Conservation (phyloP, 2,329 filamentous ascomycete genomes). For the Cercospora zeae-maydis region DNA sequence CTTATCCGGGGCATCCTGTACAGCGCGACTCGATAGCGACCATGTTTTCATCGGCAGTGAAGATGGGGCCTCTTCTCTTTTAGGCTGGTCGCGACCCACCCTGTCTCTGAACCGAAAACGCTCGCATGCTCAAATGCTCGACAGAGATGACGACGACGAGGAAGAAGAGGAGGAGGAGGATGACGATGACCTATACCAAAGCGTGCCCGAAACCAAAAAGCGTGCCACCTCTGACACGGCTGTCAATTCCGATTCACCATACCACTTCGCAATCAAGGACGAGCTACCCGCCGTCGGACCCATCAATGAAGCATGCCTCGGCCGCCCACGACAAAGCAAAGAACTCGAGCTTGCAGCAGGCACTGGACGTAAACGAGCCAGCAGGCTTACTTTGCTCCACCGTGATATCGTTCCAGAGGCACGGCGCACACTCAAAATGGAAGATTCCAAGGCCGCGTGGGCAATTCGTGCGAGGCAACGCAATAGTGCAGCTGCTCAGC, state of each 20-base stretch:
- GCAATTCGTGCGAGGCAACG: constrained; percentile 53
- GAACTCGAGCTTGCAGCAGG: constrained; percentile 53
- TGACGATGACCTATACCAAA: constrained; percentile 61
- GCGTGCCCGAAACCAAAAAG: constrained; percentile 49
- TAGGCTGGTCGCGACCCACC: constrained; percentile 73
- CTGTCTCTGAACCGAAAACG: constrained; percentile 60
- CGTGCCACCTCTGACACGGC: constrained; percentile 36
- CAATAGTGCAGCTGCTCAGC: background rate
- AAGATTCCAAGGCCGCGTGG: constrained; percentile 75
- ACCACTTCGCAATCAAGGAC: constrained; percentile 71
- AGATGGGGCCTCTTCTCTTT: constrained; percentile 71
- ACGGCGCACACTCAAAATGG: constrained; percentile 66
- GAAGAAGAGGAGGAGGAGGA: constrained; percentile 56
- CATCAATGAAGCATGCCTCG: constrained; percentile 70
- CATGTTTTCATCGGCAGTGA: constrained; percentile 83
- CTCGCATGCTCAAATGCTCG: constrained; percentile 58
- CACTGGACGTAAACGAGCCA: constrained; percentile 62
- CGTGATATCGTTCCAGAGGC: constrained; percentile 71
- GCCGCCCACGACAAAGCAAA: constrained; percentile 48
- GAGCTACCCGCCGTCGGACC: constrained; percentile 73
- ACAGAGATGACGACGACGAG: constrained; percentile 54
- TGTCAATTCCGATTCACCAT: constrained; percentile 55
- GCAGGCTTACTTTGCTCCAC: constrained; percentile 72
- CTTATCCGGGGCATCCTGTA: constrained; percentile 62
- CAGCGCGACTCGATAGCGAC: constrained; percentile 64